Percentiles rank a stretch among this genome's conserved stretches.
phyloP scores from a whole-genome alignment of 2,329 filamentous ascomycete genomes.

The Fusarium metavorans region DNA sequence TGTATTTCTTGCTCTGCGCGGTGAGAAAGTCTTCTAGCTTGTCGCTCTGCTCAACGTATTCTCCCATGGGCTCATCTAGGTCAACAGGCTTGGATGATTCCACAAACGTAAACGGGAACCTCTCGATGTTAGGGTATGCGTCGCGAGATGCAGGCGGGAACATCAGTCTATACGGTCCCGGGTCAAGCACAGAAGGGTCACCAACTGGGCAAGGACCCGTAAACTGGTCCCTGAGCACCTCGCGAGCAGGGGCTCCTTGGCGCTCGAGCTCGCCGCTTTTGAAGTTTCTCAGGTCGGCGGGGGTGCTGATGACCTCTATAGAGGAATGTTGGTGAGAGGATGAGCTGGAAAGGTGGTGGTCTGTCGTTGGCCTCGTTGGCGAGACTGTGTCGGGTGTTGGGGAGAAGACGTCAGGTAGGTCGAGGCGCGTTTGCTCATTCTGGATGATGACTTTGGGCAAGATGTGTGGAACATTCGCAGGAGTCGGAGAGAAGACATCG shows the following conservation, averaged over 20 bases:
- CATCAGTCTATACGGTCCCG: constrained; percentile 1
- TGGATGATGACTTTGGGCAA: background rate
- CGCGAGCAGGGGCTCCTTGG: background rate
- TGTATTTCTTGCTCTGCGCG: constrained; percentile 3
- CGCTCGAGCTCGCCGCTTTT: background rate
- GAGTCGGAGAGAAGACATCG: background rate
- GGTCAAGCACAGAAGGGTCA: constrained; percentile 1
- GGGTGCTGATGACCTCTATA: constrained; percentile 28
- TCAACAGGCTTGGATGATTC: constrained; percentile 15
- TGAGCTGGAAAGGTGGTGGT: background rate
- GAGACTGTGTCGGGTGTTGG: background rate
- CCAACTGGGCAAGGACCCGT: background rate
- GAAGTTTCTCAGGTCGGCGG: background rate
- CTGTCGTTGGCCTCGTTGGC: background rate
- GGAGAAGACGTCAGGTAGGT: background rate
- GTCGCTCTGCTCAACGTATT: constrained; percentile 17
- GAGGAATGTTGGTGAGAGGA: constrained; percentile 13
- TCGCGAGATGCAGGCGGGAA: constrained; percentile 26
- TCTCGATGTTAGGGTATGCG: constrained; percentile 12
- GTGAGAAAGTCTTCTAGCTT: constrained; percentile 14
- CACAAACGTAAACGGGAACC: background rate
- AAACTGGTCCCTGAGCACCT: constrained; percentile 14
- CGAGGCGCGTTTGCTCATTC: background rate
- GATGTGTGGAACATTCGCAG: background rate
- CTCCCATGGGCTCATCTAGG: constrained; percentile 3